A percentile compares a stretch with the other conserved stretches of the same genome.
These are phyloP conservation scores for Psidium friedrichsthalianum DNA, from an alignment of 345 rosid genomes.

Conservation along the genomic window DNA sequence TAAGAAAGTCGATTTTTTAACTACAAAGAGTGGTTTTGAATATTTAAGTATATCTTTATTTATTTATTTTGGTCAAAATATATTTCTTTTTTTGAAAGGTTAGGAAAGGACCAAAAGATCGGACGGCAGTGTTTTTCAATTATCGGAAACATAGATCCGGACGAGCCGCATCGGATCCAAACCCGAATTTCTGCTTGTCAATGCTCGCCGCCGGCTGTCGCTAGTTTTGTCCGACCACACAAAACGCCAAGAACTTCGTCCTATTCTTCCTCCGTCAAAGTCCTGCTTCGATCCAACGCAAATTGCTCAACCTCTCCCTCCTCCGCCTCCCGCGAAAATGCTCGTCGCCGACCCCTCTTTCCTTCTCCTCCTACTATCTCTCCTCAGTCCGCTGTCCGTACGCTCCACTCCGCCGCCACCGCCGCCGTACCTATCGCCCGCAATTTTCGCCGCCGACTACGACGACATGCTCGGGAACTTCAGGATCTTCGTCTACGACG, in stretches of 20 bases:
- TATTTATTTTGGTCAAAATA: too few species aligned
- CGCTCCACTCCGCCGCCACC: neutral
- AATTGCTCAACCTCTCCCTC: neutral
- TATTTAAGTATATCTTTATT: neutral
- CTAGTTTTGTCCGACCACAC: neutral
- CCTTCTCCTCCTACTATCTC: neutral
- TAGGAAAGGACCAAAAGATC: neutral
- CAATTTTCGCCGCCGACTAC: constrained; percentile 19
- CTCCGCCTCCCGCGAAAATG: constrained; percentile 5
- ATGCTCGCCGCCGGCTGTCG: neutral
- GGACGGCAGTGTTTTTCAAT: neutral
- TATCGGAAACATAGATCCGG: neutral
- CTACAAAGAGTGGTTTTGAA: neutral
- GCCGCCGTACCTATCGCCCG: constrained; percentile 30
- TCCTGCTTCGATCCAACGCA: neutral
- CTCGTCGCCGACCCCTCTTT: neutral
- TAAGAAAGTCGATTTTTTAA: neutral
- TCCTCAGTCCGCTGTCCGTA: neutral
- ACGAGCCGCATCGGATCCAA: neutral
- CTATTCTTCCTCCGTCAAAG: neutral
- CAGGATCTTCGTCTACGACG: constrained; percentile 33
- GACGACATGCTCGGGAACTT: constrained; percentile 30
- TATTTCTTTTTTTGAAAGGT: neutral
- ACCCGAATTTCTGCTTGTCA: neutral
- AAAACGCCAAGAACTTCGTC: neutral